Conservation (phyloP, 257 asterid genomes). For the Solanum corneliomulleri region DNA sequence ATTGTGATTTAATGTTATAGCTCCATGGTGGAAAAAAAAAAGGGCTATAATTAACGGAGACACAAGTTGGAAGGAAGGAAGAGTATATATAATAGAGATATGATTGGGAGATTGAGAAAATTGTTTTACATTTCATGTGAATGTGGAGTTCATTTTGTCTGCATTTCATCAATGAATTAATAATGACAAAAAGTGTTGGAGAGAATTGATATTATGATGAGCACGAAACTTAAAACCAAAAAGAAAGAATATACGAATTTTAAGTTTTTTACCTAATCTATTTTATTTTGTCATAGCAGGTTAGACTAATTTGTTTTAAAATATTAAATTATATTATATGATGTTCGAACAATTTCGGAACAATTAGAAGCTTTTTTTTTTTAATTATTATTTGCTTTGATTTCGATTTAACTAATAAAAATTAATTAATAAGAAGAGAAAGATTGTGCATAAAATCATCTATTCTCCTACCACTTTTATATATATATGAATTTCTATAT, state of each 20-base stretch:
- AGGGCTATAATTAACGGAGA: constrained; percentile 3
- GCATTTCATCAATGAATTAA: constrained; percentile 26
- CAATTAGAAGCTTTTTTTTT: neutral
- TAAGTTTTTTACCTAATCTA: neutral
- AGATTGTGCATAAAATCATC: neutral
- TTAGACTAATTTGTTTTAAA: neutral
- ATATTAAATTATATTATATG: neutral
- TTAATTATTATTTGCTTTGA: neutral
- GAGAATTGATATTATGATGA: constrained; percentile 7
- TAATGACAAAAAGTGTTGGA: constrained; percentile 13
- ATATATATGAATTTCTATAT: neutral
- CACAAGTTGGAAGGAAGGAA: constrained; percentile 15
- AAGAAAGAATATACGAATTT: neutral
- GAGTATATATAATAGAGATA: constrained; percentile 41
- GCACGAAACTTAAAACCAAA: constrained; percentile 24
- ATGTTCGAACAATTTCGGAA: neutral
- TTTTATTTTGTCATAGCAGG: neutral
- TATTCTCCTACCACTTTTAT: neutral
- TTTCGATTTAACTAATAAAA: neutral
- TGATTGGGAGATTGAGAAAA: constrained; percentile 7
- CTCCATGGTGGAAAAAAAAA: constrained; percentile 1
- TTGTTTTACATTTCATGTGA: constrained; percentile 36
- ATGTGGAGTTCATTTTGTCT: constrained; percentile 66
- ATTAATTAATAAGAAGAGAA: neutral
- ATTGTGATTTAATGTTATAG: neutral